Percentiles rank a stretch among this genome's conserved stretches.
phyloP scores from a whole-genome alignment of 2,329 filamentous ascomycete genomes.

The Zymoseptoria passerinii region DNA sequence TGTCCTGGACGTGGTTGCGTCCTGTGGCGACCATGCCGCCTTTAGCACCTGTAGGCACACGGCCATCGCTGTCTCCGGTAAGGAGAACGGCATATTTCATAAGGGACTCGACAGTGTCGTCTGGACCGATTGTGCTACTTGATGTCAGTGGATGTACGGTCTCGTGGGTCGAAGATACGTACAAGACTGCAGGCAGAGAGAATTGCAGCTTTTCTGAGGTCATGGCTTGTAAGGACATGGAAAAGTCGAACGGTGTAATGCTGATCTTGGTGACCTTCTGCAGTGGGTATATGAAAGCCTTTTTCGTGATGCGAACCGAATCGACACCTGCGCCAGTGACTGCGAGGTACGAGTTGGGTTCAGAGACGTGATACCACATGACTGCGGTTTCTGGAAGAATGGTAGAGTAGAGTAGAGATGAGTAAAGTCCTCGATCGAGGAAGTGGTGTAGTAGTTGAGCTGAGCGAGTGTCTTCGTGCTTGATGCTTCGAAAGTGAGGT shows the following conservation, averaged over 20 bases:
- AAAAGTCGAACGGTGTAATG: constrained; percentile 63
- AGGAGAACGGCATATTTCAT: constrained; percentile 73
- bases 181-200: constrained; percentile 68
- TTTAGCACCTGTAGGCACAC: constrained; percentile 27
- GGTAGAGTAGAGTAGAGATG: neutral
- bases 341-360: constrained; percentile 77
- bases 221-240: constrained; percentile 78
- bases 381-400: constrained; percentile 1
- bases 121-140: constrained; percentile 61
- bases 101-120: constrained; percentile 60
- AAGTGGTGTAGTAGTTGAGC: neutral
- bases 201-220: constrained; percentile 83
- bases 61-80: constrained; percentile 51
- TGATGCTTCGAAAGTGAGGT: neutral
- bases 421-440: neutral
- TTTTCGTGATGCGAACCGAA: constrained; percentile 70
- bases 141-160: neutral
- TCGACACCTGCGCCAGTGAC: constrained; percentile 60
- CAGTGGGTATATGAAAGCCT: constrained; percentile 62
- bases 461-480: neutral
- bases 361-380: constrained; percentile 50
- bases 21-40: constrained; percentile 35
- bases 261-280: constrained; percentile 44
- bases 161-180: neutral
- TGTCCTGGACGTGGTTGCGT: constrained; percentile 66